Conservation (phyloP, 495 filamentous ascomycete species). For the Eremomyces bilateralis region DNA sequence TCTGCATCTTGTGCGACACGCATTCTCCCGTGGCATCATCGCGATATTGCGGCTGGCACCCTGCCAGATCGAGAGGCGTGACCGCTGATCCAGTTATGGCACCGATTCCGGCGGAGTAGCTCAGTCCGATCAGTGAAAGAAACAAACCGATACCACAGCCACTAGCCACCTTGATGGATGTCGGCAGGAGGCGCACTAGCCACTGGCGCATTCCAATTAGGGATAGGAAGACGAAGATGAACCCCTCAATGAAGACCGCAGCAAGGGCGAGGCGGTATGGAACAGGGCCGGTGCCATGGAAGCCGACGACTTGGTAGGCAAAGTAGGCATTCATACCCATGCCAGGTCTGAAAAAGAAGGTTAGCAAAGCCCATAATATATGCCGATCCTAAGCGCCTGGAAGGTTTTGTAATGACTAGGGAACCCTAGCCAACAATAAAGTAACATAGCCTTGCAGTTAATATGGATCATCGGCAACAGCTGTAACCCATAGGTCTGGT, state of each 20-base stretch:
- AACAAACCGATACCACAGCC: conserved; percentile 71
- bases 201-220: conserved; percentile 63
- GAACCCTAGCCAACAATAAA: too few relatives aligned
- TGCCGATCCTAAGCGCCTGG: too few relatives aligned
- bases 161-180: conserved; percentile 64
- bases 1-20: conserved; percentile 42
- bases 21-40: conserved; percentile 26
- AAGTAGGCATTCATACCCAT: conserved; percentile 81
- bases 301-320: conserved; percentile 61
- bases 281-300: conserved; percentile 41
- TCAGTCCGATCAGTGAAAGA: conserved; percentile 57
- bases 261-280: conserved; percentile 51
- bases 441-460: too few relatives aligned
- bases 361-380: too few relatives aligned
- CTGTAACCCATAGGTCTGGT: too few relatives aligned
- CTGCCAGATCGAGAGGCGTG: conserved; percentile 49
- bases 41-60: conserved; percentile 29
- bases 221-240: conserved; percentile 45
- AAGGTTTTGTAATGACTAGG: too few relatives aligned
- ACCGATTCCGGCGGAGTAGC: conserved; percentile 61
- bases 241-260: conserved; percentile 67
- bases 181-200: conserved; percentile 55
- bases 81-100: conserved; percentile 35
- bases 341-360: conserved; percentile 29
- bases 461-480: too few relatives aligned